These are phyloP conservation scores for Monilinia vaccinii-corymbosi DNA, from an alignment of 2,329 filamentous ascomycete genomes.

Conservation along the genomic window DNA sequence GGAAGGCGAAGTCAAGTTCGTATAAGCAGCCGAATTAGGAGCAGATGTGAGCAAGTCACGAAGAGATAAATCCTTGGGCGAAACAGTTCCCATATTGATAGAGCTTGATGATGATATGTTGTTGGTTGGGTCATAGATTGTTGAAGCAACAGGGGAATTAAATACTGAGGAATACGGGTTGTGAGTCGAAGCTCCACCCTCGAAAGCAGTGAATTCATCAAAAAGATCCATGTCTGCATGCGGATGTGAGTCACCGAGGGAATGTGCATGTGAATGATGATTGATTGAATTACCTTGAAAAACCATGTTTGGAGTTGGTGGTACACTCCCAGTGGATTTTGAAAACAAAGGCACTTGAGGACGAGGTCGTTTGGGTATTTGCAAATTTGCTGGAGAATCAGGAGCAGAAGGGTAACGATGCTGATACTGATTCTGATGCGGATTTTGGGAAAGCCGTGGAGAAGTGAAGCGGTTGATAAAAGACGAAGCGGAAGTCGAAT, in stretches of 20 bases:
- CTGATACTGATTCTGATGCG: slow-evolving; percentile 44
- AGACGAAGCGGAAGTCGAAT: slow-evolving; percentile 43
- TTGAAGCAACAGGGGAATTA: slow-evolving; percentile 30
- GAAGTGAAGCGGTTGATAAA: slow-evolving; percentile 48
- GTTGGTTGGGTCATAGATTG: slow-evolving; percentile 42
- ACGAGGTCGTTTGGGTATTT: slow-evolving; percentile 44
- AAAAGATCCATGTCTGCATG: slow-evolving; percentile 44
- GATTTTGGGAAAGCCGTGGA: slow-evolving; percentile 37
- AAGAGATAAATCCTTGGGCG: slow-evolving; percentile 71
- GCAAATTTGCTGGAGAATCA: slow-evolving; percentile 49
- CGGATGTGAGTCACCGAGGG: slow-evolving; percentile 24
- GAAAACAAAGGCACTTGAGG: slow-evolving; percentile 67
- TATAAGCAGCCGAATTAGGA: slow-evolving; percentile 74
- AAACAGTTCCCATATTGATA: slow-evolving; percentile 61
- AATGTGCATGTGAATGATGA: slow-evolving; percentile 13
- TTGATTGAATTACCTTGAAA: slow-evolving; percentile 41
- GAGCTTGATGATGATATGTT: slow-evolving; percentile 35
- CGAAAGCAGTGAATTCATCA: slow-evolving; percentile 49
- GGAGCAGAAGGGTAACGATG: slow-evolving; percentile 61
- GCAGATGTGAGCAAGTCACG: slow-evolving; percentile 63
- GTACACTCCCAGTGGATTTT: slow-evolving; percentile 46
- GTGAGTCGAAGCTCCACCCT: slow-evolving; percentile 29
- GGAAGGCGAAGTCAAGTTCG: slow-evolving; percentile 79
- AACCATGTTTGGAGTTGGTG: slow-evolving; percentile 42
- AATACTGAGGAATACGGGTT: slow-evolving; percentile 24